Evolutionary conservation across 805 yeast genomes (phyloP).

Genomic region (Myxozyma neotropica): DNA sequence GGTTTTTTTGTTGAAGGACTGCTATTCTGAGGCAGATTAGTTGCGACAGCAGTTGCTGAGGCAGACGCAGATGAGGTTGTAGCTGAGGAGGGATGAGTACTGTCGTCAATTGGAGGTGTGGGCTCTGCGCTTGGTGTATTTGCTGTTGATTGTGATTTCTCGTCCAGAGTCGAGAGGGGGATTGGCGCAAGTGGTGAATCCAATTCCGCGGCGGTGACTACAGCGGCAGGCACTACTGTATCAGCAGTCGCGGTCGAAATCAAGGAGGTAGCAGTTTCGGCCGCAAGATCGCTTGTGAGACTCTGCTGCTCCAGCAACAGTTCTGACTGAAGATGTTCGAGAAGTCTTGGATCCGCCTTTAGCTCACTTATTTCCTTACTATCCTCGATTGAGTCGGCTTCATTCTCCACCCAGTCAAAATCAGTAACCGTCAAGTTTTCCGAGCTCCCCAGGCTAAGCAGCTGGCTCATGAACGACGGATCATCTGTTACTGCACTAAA

Average conservation of each 20-base stretch:
- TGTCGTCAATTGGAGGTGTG: no score
- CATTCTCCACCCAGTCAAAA: constrained; percentile 7
- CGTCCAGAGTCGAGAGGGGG: no score
- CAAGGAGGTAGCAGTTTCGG: no score
- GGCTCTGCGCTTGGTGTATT: no score
- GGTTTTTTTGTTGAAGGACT: not conserved
- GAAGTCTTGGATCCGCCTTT: not conserved
- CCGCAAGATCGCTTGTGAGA: not conserved
- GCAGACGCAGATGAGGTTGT: not conserved
- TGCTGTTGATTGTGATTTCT: no score
- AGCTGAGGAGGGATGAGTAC: no score
- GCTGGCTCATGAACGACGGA: not conserved
- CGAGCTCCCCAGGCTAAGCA: not conserved
- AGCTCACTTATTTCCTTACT: not conserved
- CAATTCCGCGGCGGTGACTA: no score
- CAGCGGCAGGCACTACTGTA: no score
- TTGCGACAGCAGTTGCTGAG: not conserved
- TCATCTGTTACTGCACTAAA: not conserved
- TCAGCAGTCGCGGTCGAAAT: no score
- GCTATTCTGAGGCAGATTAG: no score
- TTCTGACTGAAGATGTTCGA: not conserved
- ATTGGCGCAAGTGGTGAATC: no score
- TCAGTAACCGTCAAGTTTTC: not conserved
- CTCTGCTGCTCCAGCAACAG: not conserved
- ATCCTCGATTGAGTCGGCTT: not conserved